Evolutionary conservation across 2,329 filamentous ascomycete genomes (phyloP), one percentile per base, ranked within the genome.

Genomic region (Sphaceloma murrayae): DNA sequence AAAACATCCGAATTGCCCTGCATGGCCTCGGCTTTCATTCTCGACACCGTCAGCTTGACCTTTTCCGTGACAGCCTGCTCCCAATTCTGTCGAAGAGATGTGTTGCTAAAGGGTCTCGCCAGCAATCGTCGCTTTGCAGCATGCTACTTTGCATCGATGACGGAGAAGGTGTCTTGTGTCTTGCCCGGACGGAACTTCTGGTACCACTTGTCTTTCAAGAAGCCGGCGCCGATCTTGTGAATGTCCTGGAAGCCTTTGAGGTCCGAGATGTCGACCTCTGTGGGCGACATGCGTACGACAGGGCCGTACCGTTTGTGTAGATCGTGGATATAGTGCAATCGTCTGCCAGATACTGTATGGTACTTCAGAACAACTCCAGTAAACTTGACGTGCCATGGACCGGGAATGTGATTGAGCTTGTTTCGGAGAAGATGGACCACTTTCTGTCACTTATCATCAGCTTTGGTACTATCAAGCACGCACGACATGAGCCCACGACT

Each of bases 231-330:
- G 33, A 60, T 51, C 27, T 45, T 48, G 46, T 62, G 55, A 34
- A 62, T 58, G 16, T 56, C 46, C 36, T 55, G 56, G 49, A 57
- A 56, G 6, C 46, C 52, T 11, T 52, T 43, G 6, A 50, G 40
- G 45, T 56, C 54, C 17, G 53, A 51, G 32, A 60, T 52, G n/a
- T 55, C 53, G 22, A 60, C 39, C 44, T 60, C 58, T 9, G 48
- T 47, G 1, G 58, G 58, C 16, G 53, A 46, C n/a, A 60, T 49
- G 36, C 65, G 58, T 21, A 68, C 54, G 34, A 67, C 61, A 5
- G 65, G 65, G 7, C 63, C 63, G 48, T 64, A 65, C 46, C 53
- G 48, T 29, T 56, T 46, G 44, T 66, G 63, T 55, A 65, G 54
- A 38, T 53, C 55, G 10, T 54, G 48, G 16, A 66, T 61, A 51